Evolutionary conservation across 169 alveolate genomes (phyloP).

Genomic region (Cryptosporidium baileyi): DNA sequence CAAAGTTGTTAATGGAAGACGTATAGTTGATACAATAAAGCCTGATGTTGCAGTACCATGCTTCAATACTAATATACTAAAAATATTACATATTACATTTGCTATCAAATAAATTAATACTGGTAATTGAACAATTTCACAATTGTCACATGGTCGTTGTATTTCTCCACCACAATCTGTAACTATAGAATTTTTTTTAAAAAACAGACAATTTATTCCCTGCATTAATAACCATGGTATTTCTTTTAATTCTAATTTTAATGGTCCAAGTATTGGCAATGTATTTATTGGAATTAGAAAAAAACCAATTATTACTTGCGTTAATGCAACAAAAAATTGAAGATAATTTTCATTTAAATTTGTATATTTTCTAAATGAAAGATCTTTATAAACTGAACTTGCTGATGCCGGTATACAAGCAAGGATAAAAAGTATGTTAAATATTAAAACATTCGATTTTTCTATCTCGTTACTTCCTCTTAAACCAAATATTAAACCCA

Average conservation of each 20-base stretch:
- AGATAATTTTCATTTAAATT: conserved; percentile 66
- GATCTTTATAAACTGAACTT: conserved; percentile 71
- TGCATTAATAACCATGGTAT: conserved; percentile 4
- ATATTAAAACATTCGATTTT: conserved; percentile 1
- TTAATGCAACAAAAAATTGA: conserved; percentile 72
- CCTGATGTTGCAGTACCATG: conserved; percentile 69
- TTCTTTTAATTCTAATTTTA: conserved; percentile 22
- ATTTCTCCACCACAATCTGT: conserved; percentile 38
- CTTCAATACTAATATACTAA: conserved; percentile 60
- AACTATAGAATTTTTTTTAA: background rate
- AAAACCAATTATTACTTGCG: conserved; percentile 73
- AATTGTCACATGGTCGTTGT: conserved; percentile 69
- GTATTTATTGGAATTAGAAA: conserved; percentile 70
- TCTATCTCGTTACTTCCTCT: background rate
- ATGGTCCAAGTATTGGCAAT: conserved; percentile 70
- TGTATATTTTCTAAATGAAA: conserved; percentile 70
- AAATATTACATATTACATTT: conserved; percentile 65
- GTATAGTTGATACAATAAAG: conserved; percentile 67
- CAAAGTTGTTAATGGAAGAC: conserved; percentile 70
- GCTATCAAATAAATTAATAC: conserved; percentile 48
- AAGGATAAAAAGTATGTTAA: conserved; percentile 30
- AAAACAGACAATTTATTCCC: conserved; percentile 65
- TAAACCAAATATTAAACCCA: conserved; percentile 42
- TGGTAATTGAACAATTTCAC: conserved; percentile 57
- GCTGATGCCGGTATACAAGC: conserved; percentile 69